Percentiles rank a stretch among this genome's conserved stretches.
These are phyloP conservation scores for Basipetospora chlamydospora DNA, from an alignment of 2,329 filamentous ascomycete genomes.

Conservation along the genomic window DNA sequence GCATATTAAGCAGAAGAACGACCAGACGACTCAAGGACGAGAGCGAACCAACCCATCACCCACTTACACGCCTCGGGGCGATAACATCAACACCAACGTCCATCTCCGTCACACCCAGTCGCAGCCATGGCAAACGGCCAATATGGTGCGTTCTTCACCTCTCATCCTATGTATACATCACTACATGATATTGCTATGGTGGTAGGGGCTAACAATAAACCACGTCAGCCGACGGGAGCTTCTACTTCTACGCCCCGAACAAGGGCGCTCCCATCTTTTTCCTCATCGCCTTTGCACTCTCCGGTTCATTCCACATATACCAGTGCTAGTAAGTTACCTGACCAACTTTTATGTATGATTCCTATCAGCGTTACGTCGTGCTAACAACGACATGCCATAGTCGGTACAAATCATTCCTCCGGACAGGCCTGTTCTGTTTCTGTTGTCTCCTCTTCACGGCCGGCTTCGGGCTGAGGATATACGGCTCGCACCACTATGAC, in stretches of 20 bases:
- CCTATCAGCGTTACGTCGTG: background rate
- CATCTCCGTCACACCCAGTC: too few species aligned
- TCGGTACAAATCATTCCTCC: slow-evolving; percentile 39
- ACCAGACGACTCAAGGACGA: too few species aligned
- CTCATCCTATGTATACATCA: too few species aligned
- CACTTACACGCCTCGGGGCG: too few species aligned
- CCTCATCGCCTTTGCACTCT: slow-evolving; percentile 22
- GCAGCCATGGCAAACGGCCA: slow-evolving; percentile 1
- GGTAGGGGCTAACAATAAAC: background rate
- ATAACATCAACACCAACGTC: background rate
- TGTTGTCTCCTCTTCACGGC: slow-evolving; percentile 37
- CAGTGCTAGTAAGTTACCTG: slow-evolving; percentile 29
- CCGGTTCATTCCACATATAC: slow-evolving; percentile 24
- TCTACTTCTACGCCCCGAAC: slow-evolving; percentile 32
- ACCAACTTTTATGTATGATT: background rate
- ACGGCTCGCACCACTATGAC: slow-evolving; percentile 17
- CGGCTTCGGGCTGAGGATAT: slow-evolving; percentile 34
- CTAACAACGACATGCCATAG: slow-evolving; percentile 18
- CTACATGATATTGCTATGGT: too few species aligned
- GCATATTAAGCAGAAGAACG: too few species aligned
- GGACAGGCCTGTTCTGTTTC: slow-evolving; percentile 39
- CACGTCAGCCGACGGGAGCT: too few species aligned
- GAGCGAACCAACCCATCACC: too few species aligned
- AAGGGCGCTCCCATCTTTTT: slow-evolving; percentile 34
- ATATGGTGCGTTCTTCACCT: background rate